phyloP scores from a whole-genome alignment of 2,329 filamentous ascomycete species.

The Periconia sp. region DNA sequence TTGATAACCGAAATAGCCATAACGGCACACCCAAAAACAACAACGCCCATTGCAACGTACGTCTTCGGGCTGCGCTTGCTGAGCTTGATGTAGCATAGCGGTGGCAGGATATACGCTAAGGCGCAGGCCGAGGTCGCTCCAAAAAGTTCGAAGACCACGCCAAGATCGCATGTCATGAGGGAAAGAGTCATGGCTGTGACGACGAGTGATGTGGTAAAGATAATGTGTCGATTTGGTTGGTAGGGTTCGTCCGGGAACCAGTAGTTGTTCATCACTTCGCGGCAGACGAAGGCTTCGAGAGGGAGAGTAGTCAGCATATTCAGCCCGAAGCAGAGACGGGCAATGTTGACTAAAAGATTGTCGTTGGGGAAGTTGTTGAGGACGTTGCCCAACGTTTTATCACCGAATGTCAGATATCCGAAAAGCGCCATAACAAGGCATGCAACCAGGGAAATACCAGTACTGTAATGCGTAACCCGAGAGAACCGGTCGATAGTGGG shows the following conservation, averaged over 20 bases:
- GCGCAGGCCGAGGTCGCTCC: conserved; percentile 94
- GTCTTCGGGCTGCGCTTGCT: conserved; percentile 78
- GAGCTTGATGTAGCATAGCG: conserved; percentile 92
- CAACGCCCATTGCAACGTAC: conserved; percentile 72
- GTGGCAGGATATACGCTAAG: conserved; percentile 92
- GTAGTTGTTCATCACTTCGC: conserved; percentile 94
- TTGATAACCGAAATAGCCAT: conserved; percentile 68
- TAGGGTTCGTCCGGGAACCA: conserved; percentile 75
- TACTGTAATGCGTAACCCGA: conserved; percentile 91
- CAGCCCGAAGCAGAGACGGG: conserved; percentile 91
- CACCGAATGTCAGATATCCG: conserved; percentile 92
- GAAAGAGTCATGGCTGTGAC: conserved; percentile 76
- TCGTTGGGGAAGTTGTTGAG: conserved; percentile 95
- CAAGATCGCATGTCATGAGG: conserved; percentile 89
- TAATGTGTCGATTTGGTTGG: conserved; percentile 81
- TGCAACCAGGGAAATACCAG: conserved; percentile 85
- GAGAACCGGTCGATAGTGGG: conserved; percentile 96
- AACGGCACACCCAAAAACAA: conserved; percentile 78
- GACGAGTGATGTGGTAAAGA: conserved; percentile 85
- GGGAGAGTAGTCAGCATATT: conserved; percentile 99
- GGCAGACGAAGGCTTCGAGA: conserved; percentile 95
- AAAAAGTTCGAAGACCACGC: conserved; percentile 93
- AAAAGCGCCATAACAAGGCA: conserved; percentile 87
- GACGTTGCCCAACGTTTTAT: conserved; percentile 90
- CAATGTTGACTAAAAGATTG: conserved; percentile 93